Percentiles rank a stretch among this genome's conserved stretches.
Conservation (phyloP, 352 stramenopile genomes). For the Plasmopara muralis region DNA sequence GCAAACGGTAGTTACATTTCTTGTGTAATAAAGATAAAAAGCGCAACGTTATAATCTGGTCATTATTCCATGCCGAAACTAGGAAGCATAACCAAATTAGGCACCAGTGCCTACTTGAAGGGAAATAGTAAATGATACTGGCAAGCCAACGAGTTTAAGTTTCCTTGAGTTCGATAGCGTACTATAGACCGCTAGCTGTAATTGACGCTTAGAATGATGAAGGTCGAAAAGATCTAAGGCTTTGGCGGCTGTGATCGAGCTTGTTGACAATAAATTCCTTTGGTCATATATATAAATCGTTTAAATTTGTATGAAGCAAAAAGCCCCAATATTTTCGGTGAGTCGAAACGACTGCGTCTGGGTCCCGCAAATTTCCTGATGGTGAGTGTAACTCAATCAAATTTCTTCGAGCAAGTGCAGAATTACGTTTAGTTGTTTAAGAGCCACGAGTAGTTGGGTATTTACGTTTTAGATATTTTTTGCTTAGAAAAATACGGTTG, state of each 20-base stretch:
- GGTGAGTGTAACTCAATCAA: background rate
- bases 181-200: background rate
- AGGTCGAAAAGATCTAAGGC: background rate
- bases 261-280: background rate
- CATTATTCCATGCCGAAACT: background rate
- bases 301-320: slow-evolving; percentile 2
- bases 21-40: background rate
- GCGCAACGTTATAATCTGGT: background rate
- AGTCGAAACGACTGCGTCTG: background rate
- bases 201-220: background rate
- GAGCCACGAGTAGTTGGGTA: background rate
- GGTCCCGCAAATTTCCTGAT: background rate
- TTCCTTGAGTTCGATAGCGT: background rate
- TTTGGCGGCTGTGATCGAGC: background rate
- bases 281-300: slow-evolving; percentile 2
- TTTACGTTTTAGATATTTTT: slow-evolving; percentile 6
- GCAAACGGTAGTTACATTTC: background rate
- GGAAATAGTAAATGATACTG: background rate
- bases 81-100: background rate
- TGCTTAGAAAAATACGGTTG: slow-evolving; percentile 3
- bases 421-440: background rate
- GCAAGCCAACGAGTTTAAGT: too few relatives aligned
- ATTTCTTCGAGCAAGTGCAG: background rate
- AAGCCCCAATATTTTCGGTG: slow-evolving; percentile 7
- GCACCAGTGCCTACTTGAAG: background rate